These are phyloP conservation scores for Gentiana macrophylla DNA, from an alignment of 257 asterid genomes.

Conservation along the genomic window DNA sequence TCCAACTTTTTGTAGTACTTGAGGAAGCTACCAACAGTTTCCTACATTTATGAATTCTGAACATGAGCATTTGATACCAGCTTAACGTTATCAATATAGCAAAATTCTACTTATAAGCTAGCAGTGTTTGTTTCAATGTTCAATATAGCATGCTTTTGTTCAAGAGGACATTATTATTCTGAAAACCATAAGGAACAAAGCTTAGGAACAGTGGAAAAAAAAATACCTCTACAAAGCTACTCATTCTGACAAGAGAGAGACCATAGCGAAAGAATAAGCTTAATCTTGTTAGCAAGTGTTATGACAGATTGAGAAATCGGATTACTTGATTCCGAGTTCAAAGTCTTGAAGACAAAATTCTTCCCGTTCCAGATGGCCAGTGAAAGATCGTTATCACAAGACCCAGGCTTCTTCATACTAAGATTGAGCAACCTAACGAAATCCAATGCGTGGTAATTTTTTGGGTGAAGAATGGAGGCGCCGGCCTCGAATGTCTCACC, in stretches of 20 bases:
- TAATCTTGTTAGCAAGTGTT: conserved; percentile 48
- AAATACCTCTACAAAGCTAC: conserved; percentile 55
- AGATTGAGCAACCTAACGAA: conserved; percentile 47
- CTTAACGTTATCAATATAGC: too few relatives aligned
- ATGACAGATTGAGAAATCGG: conserved; percentile 41
- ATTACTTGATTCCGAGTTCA: conserved; percentile 31
- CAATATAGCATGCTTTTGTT: too few relatives aligned
- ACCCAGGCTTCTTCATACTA: conserved; percentile 23
- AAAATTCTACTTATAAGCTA: too few relatives aligned
- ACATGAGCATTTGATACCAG: too few relatives aligned
- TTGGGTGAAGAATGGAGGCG: conserved; percentile 85
- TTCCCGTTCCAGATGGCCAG: conserved; percentile 83
- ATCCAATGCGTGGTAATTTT: conserved; percentile 63
- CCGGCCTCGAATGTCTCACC: conserved; percentile 95
- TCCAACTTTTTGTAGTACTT: conserved; percentile 60
- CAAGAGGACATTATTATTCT: too few relatives aligned
- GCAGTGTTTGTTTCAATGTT: too few relatives aligned
- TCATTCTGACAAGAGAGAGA: conserved; percentile 64
- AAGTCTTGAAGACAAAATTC: conserved; percentile 57
- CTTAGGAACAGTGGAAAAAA: neutral
- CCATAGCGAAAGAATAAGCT: conserved; percentile 59
- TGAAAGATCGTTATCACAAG: conserved; percentile 27
- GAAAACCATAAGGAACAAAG: too few relatives aligned
- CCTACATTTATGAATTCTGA: conserved; percentile 1
- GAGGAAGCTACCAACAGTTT: conserved; percentile 18